A percentile compares a stretch with the other conserved stretches of the same genome.
phyloP scores from a whole-genome alignment of 768 basidiomycete genomes.

The Trametes coccinea region DNA sequence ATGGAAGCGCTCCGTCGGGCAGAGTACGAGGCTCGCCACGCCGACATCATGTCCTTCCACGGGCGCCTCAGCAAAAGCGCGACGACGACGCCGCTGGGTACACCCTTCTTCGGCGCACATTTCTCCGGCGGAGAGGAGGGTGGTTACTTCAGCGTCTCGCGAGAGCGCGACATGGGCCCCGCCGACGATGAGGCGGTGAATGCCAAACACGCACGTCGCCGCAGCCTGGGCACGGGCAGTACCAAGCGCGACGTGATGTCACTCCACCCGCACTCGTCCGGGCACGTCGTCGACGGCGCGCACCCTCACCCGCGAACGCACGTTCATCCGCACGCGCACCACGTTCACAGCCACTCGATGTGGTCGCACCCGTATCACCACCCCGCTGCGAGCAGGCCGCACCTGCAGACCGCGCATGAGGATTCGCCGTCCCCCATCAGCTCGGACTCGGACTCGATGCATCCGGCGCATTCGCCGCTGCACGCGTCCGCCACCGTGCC shows the following conservation, averaged over 20 bases:
- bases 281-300: conserved; percentile 36
- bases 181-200: conserved; percentile 29
- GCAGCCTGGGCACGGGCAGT: conserved; percentile 38
- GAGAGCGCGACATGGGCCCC: conserved; percentile 40
- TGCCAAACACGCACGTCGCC: conserved; percentile 42
- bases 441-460: conserved; percentile 58
- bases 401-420: conserved; percentile 41
- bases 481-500: conserved; percentile 31
- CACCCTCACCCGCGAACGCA: conserved; percentile 34
- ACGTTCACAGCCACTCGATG: conserved; percentile 27
- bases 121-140: conserved; percentile 39
- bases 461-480: conserved; percentile 32
- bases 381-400: conserved; percentile 32
- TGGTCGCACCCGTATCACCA: conserved; percentile 49
- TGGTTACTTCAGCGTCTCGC: conserved; percentile 40
- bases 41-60: conserved; percentile 42
- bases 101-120: conserved; percentile 37
- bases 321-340: conserved; percentile 36
- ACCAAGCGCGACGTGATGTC: conserved; percentile 26
- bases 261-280: conserved; percentile 32
- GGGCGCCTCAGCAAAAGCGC: conserved; percentile 57
- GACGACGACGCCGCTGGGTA: conserved; percentile 62
- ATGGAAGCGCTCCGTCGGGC: conserved; percentile 58
- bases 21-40: conserved; percentile 56
- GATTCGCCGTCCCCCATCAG: conserved; percentile 72